These are phyloP conservation scores for Leccinum variicolor DNA, from an alignment of 768 basidiomycete genomes.

Conservation along the genomic window DNA sequence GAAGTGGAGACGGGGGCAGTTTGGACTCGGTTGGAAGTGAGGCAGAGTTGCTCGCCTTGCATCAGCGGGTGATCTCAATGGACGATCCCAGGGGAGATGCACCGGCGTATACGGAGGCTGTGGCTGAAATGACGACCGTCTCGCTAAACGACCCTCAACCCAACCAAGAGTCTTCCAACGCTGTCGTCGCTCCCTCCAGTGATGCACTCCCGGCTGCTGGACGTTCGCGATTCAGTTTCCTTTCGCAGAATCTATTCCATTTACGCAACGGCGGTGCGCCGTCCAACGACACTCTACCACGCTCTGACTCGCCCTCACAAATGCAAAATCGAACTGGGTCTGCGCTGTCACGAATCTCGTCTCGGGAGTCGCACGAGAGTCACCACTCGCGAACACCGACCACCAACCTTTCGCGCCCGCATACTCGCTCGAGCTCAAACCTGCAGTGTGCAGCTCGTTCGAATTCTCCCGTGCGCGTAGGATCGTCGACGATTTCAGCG, in stretches of 20 bases:
- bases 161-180: not conserved
- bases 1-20: constrained; percentile 19
- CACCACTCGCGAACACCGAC: constrained; percentile 25
- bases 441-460: constrained; percentile 38
- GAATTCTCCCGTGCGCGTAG: constrained; percentile 41
- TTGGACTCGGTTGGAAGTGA: constrained; percentile 21
- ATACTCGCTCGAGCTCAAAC: constrained; percentile 34
- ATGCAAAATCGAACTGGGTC: constrained; percentile 16
- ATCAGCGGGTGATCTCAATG: constrained; percentile 11
- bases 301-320: constrained; percentile 15
- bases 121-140: constrained; percentile 14
- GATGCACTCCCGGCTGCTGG: not conserved
- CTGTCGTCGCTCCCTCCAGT: not conserved
- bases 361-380: constrained; percentile 20
- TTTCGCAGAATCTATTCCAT: constrained; percentile 38
- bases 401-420: constrained; percentile 32
- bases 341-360: constrained; percentile 21
- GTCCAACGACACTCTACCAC: not conserved
- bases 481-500: constrained; percentile 67
- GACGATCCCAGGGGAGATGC: constrained; percentile 56
- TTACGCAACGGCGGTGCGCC: constrained; percentile 19
- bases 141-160: constrained; percentile 22
- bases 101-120: constrained; percentile 60
- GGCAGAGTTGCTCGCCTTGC: constrained; percentile 16
- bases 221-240: constrained; percentile 49